Base-by-base conservation (phyloP, 2,329 filamentous ascomycete species). In the Whalleya microplaca region DNA sequence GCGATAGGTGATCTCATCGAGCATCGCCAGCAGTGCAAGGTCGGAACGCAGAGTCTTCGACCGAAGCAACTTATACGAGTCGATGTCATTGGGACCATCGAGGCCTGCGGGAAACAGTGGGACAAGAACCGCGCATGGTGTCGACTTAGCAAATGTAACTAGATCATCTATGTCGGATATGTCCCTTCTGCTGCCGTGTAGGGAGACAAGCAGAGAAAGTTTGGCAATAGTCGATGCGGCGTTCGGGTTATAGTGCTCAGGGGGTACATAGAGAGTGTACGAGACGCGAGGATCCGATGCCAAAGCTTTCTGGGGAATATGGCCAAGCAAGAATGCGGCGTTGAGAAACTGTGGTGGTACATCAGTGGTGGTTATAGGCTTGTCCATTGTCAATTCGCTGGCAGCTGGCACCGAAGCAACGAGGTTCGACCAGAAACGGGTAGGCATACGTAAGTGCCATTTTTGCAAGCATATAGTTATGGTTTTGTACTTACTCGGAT, bases 51-150 rank as follows among this genome's bases (percentile, higher is more conserved):
- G 44, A 0, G 56, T 64, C 45, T 41, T 48, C 3, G 66, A 64
- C 9, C 52, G 58, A 18, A 72, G 58, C 21, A 64, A 14, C 51
- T 69, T 71, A 51, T 71, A 72, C 3, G 61, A 68, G 51, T 70
- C 64, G 27, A 71, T 29, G 56, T 72, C 69, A 41, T 68, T 62
- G 6, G 66, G 63, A 10, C 66, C 63, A 42, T 71, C 69, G 9
- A 72, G 43, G 2, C 66, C 69, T n/a, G 64, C 53, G 0, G 70
- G 69, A 49, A 72, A 73, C 5, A 73, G 54, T 12, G 70, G 71
- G 21, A 63, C 62, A 0, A 72, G 57, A 37, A 73, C 46, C 12
- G 70, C 69, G 37, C 66, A 68, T 10, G 61, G 61, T 2, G 56
- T 53, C 19, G 59, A 56, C 37, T 71, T 55, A n/a, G 69, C 67